phyloP scores from a whole-genome alignment of 257 asterid species.

The Osmanthus fragrans region DNA sequence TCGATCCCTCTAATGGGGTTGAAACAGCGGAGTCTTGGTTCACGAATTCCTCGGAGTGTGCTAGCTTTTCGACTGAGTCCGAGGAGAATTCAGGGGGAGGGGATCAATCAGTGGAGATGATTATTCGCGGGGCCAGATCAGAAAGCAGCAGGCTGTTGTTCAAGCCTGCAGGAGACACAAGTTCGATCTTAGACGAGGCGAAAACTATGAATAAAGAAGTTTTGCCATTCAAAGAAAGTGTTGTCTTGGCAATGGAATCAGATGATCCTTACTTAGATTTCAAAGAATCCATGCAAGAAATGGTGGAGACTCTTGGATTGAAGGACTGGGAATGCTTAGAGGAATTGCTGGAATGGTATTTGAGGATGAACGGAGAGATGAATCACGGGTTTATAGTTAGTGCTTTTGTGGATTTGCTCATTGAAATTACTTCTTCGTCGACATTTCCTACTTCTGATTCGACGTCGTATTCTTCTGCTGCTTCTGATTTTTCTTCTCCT shows the following conservation, averaged over 20 bases:
- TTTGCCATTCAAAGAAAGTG: conserved; percentile 27
- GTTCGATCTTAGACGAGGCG: conserved; percentile 25
- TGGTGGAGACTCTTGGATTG: conserved; percentile 34
- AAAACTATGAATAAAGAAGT: background rate
- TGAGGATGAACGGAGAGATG: conserved; percentile 31
- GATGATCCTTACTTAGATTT: conserved; percentile 39
- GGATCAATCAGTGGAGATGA: conserved; percentile 46
- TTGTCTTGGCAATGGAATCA: conserved; percentile 33
- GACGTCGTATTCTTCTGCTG: conserved; percentile 13
- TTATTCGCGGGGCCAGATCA: conserved; percentile 54
- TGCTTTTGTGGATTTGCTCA: conserved; percentile 37
- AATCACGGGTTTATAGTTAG: conserved; percentile 34
- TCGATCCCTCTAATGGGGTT: conserved; percentile 44
- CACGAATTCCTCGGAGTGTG: conserved; percentile 60
- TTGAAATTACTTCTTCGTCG: conserved; percentile 1
- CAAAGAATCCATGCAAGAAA: conserved; percentile 42
- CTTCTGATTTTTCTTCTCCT: conserved; percentile 26
- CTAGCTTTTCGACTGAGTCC: conserved; percentile 45
- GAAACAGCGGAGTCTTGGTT: conserved; percentile 66
- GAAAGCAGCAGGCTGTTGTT: conserved; percentile 44
- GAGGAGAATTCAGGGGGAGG: conserved; percentile 19
- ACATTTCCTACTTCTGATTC: background rate
- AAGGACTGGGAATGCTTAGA: conserved; percentile 36
- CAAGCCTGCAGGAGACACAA: conserved; percentile 27
- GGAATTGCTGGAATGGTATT: conserved; percentile 35